Evolutionary conservation across 2,329 filamentous ascomycete genomes (phyloP).

Genomic region (Trichophyton rubrum): DNA sequence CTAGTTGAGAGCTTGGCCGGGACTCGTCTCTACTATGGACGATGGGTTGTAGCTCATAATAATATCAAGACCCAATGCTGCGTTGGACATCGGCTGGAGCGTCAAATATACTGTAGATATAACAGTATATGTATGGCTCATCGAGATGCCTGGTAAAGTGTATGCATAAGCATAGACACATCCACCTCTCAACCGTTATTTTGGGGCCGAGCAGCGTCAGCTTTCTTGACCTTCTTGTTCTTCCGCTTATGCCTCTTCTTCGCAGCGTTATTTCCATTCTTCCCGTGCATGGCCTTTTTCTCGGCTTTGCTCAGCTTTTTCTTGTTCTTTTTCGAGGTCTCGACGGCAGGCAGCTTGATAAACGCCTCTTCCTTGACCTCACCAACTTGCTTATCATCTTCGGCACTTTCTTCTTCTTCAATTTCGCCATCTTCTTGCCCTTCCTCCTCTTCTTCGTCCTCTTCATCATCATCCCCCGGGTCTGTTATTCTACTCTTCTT

Average conservation of each 20-base stretch:
- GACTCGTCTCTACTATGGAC: too few species aligned
- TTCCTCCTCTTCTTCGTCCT: constrained; percentile 18
- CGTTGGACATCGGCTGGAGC: too few species aligned
- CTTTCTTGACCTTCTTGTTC: neutral
- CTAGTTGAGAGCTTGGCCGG: too few species aligned
- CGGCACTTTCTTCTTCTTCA: neutral
- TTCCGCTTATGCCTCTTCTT: constrained; percentile 16
- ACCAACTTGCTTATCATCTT: neutral
- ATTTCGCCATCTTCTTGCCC: neutral
- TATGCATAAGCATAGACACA: too few species aligned
- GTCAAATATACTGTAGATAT: too few species aligned
- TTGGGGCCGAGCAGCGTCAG: neutral
- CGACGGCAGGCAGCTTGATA: neutral
- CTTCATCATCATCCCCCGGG: constrained; percentile 17
- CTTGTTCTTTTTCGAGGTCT: constrained; percentile 16
- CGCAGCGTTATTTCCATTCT: neutral
- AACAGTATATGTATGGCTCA: too few species aligned
- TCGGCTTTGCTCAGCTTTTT: constrained; percentile 32
- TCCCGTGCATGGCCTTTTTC: constrained; percentile 18
- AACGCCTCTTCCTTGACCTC: neutral
- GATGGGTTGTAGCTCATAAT: too few species aligned
- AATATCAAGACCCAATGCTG: too few species aligned
- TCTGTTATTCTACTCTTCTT: constrained; percentile 23
- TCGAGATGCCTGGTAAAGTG: too few species aligned
- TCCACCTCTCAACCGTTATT: neutral